Conservation (phyloP, 495 filamentous ascomycete species). For the Aspergillus steynii region DNA sequence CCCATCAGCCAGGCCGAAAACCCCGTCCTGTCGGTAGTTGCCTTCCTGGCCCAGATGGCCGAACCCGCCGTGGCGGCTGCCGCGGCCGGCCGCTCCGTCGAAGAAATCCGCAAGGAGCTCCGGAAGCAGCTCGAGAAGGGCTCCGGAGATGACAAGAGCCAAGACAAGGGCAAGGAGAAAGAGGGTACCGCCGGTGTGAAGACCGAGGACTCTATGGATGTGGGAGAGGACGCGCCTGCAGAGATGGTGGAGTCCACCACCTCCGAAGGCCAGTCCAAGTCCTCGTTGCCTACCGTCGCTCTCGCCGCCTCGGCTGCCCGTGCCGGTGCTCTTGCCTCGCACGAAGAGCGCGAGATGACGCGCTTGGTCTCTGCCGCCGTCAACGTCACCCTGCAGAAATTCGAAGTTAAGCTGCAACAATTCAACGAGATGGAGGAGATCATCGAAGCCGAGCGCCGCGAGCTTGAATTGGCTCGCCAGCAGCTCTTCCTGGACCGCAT, state of each 20-base stretch:
- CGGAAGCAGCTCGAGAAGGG: constrained; percentile 70
- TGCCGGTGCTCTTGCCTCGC: constrained; percentile 82
- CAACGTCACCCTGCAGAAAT: constrained; percentile 79
- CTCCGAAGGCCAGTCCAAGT: constrained; percentile 33
- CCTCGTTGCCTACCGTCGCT: constrained; percentile 70
- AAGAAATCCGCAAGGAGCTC: constrained; percentile 77
- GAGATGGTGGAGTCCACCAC: constrained; percentile 25
- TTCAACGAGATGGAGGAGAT: constrained; percentile 95
- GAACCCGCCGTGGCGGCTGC: constrained; percentile 87
- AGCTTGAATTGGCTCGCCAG: constrained; percentile 86
- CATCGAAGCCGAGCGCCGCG: constrained; percentile 85
- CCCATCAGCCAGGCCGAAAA: constrained; percentile 91
- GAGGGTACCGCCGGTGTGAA: constrained; percentile 57
- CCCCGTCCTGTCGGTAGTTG: constrained; percentile 91
- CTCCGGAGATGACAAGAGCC: constrained; percentile 28
- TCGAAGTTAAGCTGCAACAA: constrained; percentile 83
- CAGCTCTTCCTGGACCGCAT: constrained; percentile 92
- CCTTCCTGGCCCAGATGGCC: constrained; percentile 84
- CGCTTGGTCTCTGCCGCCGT: constrained; percentile 81
- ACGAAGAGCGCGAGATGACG: constrained; percentile 96
- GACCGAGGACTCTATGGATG: constrained; percentile 67
- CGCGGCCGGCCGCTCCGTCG: constrained; percentile 79
- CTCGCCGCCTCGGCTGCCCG: constrained; percentile 83
- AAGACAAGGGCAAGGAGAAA: constrained; percentile 54
- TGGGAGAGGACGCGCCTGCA: constrained; percentile 47